Base-by-base conservation (phyloP, 208 protist genomes). In the Leishmania arabica region DNA sequence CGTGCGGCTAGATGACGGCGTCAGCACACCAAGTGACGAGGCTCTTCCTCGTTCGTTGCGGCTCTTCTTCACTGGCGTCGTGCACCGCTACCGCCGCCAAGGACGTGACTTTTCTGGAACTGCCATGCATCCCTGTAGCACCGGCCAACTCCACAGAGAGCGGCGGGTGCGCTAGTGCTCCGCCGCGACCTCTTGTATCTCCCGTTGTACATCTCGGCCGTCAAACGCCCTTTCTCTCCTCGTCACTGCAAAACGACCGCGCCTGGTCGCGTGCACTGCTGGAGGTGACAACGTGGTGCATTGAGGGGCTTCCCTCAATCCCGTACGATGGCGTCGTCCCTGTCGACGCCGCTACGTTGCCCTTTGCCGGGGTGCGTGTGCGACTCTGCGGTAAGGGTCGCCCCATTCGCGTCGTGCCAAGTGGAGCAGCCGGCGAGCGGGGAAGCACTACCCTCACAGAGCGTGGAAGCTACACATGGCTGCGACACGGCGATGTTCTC, bases 261-360 rank as follows among this genome's bases (percentile, higher is more conserved):
- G 54, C 62, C 51, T 85, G 82, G 82, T 85, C 82, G 2, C 82
- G 82, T 7, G 58, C 49, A 42, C 56, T 82, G 2, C 31, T 85
- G 19, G 82, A 85, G 56, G 72, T 85, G 31, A 85, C 82, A n/a
- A 79, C 82, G 37, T 85, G 82, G 82, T 85, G 77, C 73, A 85
- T 85, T 37, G 54, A 85, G 42, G 82, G 82, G 13, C 76, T 85
- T 4, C 24, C 77, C 58, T 56, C 76, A 21, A 45, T n/a, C 49
- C 13, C 72, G 31, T 27, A 47, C 27, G 75, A 56, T 17, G 40
- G 15, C 24, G 40, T 79, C 17, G 17, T 37, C 72, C 72, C 82
- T 19, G 62, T 85, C 42, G 82, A 85, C 17, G 77, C 60, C 1
- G 45, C 78, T 13, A 31, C 73, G 8, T 37, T 82, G 51, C 82